Conservation (phyloP, 2,329 filamentous ascomycete species). For the Colletotrichum liaoningense region DNA sequence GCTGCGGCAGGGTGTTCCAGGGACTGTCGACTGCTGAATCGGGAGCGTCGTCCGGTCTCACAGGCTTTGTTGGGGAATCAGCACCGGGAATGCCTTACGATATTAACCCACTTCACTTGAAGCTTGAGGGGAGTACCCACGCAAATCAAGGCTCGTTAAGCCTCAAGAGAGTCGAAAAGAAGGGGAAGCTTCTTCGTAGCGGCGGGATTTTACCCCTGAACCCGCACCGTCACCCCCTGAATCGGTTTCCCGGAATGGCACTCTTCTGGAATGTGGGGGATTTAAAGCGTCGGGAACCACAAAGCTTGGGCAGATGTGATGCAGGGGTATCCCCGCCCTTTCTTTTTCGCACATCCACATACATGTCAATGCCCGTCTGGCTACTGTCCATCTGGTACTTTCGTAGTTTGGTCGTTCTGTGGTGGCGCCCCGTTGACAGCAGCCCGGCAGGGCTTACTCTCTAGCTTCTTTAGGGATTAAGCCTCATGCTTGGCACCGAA, state of each 20-base stretch:
- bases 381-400: background rate
- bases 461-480: background rate
- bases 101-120: background rate
- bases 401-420: background rate
- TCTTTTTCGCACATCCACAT: background rate
- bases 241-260: background rate
- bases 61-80: background rate
- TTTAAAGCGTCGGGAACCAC: slow-evolving; percentile 13
- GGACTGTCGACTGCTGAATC: background rate
- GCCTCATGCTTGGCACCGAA: slow-evolving; percentile 12
- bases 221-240: background rate
- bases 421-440: background rate
- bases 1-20: background rate
- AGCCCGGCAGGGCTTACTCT: slow-evolving; percentile 20
- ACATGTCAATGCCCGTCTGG: background rate
- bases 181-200: background rate
- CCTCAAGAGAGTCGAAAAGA: background rate
- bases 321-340: slow-evolving; percentile 4
- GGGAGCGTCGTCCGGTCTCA: background rate
- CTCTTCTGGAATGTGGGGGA: slow-evolving; percentile 24
- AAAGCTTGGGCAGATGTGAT: slow-evolving; percentile 13
- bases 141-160: background rate
- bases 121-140: background rate
- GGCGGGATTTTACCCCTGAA: background rate
- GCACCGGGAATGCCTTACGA: background rate